Percentiles rank a stretch among this genome's conserved stretches.
Evolutionary conservation across 1,284 basidiomycete species (phyloP).

Genomic region (Violaceomyces palustris): DNA sequence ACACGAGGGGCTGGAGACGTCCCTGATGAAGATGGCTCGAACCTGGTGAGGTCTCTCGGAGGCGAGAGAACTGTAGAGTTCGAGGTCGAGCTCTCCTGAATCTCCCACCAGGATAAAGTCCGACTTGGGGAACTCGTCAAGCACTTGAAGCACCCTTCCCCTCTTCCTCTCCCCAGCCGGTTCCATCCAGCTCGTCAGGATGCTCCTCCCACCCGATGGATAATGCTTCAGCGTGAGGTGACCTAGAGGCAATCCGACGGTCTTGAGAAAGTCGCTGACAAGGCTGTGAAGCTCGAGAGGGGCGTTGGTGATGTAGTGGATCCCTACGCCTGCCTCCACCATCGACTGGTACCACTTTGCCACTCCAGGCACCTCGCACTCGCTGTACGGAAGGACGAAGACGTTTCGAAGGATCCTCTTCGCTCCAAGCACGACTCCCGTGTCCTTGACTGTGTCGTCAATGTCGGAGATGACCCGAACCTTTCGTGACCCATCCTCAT

Average conservation of each 20-base stretch:
- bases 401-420: slow-evolving; percentile 55
- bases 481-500: slow-evolving; percentile 15
- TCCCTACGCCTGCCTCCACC: slow-evolving; percentile 13
- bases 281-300: slow-evolving; percentile 80
- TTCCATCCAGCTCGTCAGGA: slow-evolving; percentile 37
- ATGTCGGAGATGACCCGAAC: slow-evolving; percentile 77
- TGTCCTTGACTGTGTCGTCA: slow-evolving; percentile 81
- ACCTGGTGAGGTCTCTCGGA: slow-evolving; percentile 36
- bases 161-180: slow-evolving; percentile 40
- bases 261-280: slow-evolving; percentile 69
- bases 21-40: slow-evolving; percentile 43
- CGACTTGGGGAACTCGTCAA: slow-evolving; percentile 29
- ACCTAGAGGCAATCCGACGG: slow-evolving; percentile 67
- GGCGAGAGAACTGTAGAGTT: slow-evolving; percentile 44
- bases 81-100: slow-evolving; percentile 47
- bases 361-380: slow-evolving; percentile 79
- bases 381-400: slow-evolving; percentile 60
- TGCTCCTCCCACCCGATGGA: slow-evolving; percentile 20
- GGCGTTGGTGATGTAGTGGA: slow-evolving; percentile 68
- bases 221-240: slow-evolving; percentile 39
- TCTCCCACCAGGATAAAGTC: slow-evolving; percentile 48
- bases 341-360: slow-evolving; percentile 56
- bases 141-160: slow-evolving; percentile 23
- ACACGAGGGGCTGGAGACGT: slow-evolving; percentile 25
- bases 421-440: slow-evolving; percentile 51